Percentiles rank a stretch among this genome's conserved stretches.
These are phyloP conservation scores for Aegilops sharonensis DNA, from an alignment of 176 grass and related monocot genomes.

Conservation along the genomic window DNA sequence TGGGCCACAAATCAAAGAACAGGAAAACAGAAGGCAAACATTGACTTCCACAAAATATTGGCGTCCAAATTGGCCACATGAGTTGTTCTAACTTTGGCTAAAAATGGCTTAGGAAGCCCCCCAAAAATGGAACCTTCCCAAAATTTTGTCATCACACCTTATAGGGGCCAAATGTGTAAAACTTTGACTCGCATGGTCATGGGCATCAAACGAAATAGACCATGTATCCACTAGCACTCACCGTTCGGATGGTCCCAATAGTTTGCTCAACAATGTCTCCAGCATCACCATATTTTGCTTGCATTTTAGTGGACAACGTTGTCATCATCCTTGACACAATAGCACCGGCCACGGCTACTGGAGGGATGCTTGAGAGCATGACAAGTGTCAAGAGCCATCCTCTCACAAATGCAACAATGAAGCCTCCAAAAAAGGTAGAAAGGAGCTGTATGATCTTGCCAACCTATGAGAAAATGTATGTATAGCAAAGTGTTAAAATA, in stretches of 20 bases:
- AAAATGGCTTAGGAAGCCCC: background rate
- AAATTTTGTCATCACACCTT: background rate
- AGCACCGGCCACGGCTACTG: slow-evolving; percentile 37
- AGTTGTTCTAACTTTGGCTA: background rate
- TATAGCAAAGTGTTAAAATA: background rate
- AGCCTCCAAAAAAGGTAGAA: slow-evolving; percentile 76
- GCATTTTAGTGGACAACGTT: slow-evolving; percentile 51
- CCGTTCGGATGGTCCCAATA: slow-evolving; percentile 73
- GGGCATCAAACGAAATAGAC: background rate
- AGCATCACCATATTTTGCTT: slow-evolving; percentile 66
- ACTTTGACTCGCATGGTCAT: background rate
- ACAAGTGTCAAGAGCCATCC: slow-evolving; percentile 89
- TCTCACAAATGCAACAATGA: slow-evolving; percentile 69
- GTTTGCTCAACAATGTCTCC: slow-evolving; percentile 75
- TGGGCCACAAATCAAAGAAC: background rate
- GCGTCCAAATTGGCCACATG: no score
- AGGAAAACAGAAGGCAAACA: background rate
- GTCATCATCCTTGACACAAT: slow-evolving; percentile 46
- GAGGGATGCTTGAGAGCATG: slow-evolving; percentile 71
- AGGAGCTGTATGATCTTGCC: slow-evolving; percentile 68
- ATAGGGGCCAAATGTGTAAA: background rate
- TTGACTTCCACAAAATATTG: background rate
- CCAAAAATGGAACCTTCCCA: background rate
- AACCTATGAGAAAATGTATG: slow-evolving; percentile 44
- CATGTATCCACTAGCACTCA: slow-evolving; percentile 22